A percentile compares a stretch with the other conserved stretches of the same genome.
phyloP scores from a whole-genome alignment of 164 flowering plant species.

The Litsea cubeba region DNA sequence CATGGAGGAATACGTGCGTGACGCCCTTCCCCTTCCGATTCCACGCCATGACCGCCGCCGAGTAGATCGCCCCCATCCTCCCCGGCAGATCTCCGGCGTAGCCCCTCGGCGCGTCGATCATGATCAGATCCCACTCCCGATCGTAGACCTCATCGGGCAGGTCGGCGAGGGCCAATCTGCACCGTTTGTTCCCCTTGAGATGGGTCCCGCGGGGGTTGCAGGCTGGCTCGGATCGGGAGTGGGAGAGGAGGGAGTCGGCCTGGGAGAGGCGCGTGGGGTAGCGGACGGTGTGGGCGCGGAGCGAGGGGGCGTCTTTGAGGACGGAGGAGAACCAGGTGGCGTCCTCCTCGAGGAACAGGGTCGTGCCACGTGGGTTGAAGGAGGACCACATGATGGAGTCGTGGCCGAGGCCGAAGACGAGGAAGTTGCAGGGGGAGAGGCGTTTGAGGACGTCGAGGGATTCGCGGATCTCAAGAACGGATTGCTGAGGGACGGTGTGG shows the following conservation, averaged over 20 bases:
- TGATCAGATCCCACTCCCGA: slow-evolving; percentile 75
- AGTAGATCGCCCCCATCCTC: slow-evolving; percentile 68
- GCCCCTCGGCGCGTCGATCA: slow-evolving; percentile 86
- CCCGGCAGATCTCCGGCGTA: slow-evolving; percentile 49
- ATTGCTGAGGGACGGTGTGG: slow-evolving; percentile 27
- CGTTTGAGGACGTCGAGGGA: slow-evolving; percentile 27
- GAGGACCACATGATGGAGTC: slow-evolving; percentile 44
- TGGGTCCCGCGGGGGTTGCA: slow-evolving; percentile 26
- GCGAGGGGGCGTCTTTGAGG: slow-evolving; percentile 35
- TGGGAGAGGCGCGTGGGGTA: slow-evolving; percentile 52
- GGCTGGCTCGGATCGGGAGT: slow-evolving; percentile 27
- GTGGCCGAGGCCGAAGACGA: slow-evolving; percentile 45
- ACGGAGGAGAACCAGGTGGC: slow-evolving; percentile 58
- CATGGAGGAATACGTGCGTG: slow-evolving; percentile 79
- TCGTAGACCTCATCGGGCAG: slow-evolving; percentile 60
- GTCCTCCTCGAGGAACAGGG: slow-evolving; percentile 61
- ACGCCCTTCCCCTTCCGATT: slow-evolving; percentile 38
- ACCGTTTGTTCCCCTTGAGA: slow-evolving; percentile 37
- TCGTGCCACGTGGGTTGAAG: slow-evolving; percentile 35
- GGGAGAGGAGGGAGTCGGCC: slow-evolving; percentile 40
- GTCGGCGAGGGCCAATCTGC: slow-evolving; percentile 44
- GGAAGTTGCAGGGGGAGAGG: slow-evolving; percentile 32
- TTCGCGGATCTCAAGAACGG: slow-evolving; percentile 22
- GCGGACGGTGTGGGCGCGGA: slow-evolving; percentile 44
- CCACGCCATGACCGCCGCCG: slow-evolving; percentile 78